Conservation (phyloP, 2,329 filamentous ascomycete genomes). For the Apiospora arundinis region DNA sequence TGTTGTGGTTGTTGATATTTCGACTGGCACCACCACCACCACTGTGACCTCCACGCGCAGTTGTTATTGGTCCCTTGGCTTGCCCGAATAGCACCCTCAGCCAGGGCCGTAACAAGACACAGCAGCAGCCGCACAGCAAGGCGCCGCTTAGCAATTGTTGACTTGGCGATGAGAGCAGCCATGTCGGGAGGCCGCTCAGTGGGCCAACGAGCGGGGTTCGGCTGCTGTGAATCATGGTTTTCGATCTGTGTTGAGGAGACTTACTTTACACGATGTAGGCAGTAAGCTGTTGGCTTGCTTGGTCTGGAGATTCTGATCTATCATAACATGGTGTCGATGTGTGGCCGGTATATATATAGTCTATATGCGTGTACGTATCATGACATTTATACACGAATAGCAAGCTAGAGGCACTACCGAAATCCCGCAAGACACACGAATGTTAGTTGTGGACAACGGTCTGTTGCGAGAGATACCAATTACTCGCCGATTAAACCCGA, state of each 20-base stretch:
- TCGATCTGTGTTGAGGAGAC: background rate
- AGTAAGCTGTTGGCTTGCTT: background rate
- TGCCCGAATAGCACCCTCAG: background rate
- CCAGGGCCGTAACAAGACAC: background rate
- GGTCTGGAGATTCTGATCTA: background rate
- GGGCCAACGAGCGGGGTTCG: background rate
- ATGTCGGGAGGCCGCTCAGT: background rate
- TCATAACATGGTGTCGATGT: background rate
- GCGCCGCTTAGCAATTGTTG: background rate
- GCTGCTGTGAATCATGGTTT: background rate
- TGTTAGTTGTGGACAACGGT: background rate
- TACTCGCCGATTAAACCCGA: background rate
- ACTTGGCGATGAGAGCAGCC: background rate
- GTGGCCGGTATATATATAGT: background rate
- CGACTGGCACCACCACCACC: background rate
- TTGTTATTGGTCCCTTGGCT: background rate
- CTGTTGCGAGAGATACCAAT: background rate
- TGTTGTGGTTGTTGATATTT: background rate
- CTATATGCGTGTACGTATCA: background rate
- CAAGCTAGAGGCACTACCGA: background rate
- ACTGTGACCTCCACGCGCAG: background rate
- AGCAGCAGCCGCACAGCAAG: background rate
- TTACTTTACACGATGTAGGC: background rate
- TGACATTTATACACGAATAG: background rate
- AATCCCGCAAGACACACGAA: background rate